Evolutionary conservation across 1,139 yeast genomes (phyloP), one percentile per base, ranked within the genome.

Genomic region (Taiozyma sp.): DNA sequence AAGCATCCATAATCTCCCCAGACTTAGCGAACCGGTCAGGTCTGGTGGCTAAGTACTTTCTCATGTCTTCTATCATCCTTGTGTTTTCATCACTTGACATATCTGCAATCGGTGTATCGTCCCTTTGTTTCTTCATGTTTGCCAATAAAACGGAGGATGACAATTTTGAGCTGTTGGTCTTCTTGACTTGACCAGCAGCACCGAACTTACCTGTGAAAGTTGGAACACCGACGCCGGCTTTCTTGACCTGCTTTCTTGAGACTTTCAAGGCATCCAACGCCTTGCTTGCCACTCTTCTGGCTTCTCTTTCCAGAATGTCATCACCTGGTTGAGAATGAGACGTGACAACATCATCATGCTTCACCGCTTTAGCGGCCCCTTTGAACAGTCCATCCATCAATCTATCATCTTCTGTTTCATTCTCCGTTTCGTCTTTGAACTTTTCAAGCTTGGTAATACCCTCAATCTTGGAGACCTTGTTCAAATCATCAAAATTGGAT

Each of bases 121-220:
- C 43, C 32, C 46, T 45, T 49, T 57, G 29, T 47, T 48, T 63
- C 48, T 61, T 60, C 49, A 62, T 41, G 40, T 59, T 58, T 9
- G 57, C 51, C 19, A 64, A 47, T 40, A 62, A 53, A 28, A 62
- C 52, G 29, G 53, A 36, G 24, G 62, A 63, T 8, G 60, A 55
- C 32, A 49, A 54, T 19, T 44, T 48, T n/a, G 49, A 22, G 10
- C 43, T 22, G 7, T 43, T 47, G 2, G 46, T 19, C 2, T 52
- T 55, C 23, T 43, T 75, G 60, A 66, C 69, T 67, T 67, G 76
- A 52, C 97, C 97, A 0, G 97, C 96, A 24, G 73, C 68, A 0
- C 99, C 99, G 72, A 86, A 90, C 59, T 80, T 80, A 0, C 99
- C 99, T 0, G 99, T 93, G 96, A 97, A 93, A 0, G 99, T 93